Evolutionary conservation across 371 early-diverging fungal species (phyloP).

Genomic region (Cokeromyces recurvatus): DNA sequence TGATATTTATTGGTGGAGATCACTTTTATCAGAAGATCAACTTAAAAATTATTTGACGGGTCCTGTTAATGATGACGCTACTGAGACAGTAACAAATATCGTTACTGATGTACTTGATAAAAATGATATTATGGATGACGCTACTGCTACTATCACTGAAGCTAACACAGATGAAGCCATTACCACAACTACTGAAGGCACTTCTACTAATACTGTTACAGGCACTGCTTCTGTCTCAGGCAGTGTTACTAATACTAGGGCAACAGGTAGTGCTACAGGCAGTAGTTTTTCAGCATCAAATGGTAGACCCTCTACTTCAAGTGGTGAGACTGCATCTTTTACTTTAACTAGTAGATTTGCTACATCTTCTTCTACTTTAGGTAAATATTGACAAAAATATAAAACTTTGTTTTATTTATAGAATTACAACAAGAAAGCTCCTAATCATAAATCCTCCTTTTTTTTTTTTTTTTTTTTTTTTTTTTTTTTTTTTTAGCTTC

Average conservation of each 20-base stretch:
- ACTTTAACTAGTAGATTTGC: background rate
- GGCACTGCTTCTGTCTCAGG: background rate
- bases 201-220: background rate
- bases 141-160: conserved; percentile 2
- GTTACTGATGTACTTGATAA: too few species aligned
- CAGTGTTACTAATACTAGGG: background rate
- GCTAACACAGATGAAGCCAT: background rate
- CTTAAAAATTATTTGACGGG: conserved; percentile 15
- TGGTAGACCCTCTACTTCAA: background rate
- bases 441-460: background rate
- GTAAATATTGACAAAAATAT: background rate
- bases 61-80: conserved; percentile 3
- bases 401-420: conserved; percentile 1
- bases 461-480: background rate
- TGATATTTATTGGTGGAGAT: conserved; percentile 24
- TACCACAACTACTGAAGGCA: background rate
- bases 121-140: background rate
- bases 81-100: background rate
- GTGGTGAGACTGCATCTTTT: background rate
- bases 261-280: background rate
- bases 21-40: conserved; percentile 12
- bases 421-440: background rate
- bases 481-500: conserved; percentile 1
- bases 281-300: background rate
- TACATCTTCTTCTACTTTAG: background rate